Base-by-base conservation (phyloP, 148 eudicot genomes). In the Vaccinium macrocarpon region DNA sequence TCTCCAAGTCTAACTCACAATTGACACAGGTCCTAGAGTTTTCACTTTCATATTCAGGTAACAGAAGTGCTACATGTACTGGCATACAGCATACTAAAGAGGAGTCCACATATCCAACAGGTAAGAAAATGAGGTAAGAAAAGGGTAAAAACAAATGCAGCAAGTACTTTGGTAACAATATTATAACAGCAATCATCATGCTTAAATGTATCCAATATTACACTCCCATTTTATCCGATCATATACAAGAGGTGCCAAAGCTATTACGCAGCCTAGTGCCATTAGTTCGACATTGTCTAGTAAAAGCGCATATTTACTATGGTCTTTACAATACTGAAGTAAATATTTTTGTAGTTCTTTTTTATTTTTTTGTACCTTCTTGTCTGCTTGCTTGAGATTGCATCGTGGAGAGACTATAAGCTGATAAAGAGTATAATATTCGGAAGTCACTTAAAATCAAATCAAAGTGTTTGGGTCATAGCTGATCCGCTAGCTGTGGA, bases 401-500 rank as follows among this genome's bases (percentile, higher is more conserved):
- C n/a, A 0, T 46, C 15, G 53, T n/a, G 55, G 55, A 12, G 55
- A 38, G 50, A 46, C 14, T 16, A 27, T 19, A 78, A 27, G 16
- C 29, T 78, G 81, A 52, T 49, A n/a, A n/a, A 49, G 21, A 49
- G 25, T 10, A 5, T 0, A 21, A 50, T 75, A 11, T n/a, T n/a
- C 23, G 11, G 8, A 19, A 25, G 13, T 14, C 1, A 35, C 7
- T 29, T 2, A 18, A 27, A 27, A 1, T 53, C 8, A 29, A 29
- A 78, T 14, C 64, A 27, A 52, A 46, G 27, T 21, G 52, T 2
- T 86, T 83, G 62, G 13, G 57, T 89, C 83, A 89, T 66, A 92
- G 84, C 82, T 85, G 61, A 6, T 94, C 94, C 42, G 86, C 93
- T 82, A 95, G 87, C 73, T 86, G 88, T 11, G 98, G 98, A 56